Percentiles rank a stretch among this genome's conserved stretches.
phyloP scores from a whole-genome alignment of 2,329 filamentous ascomycete species.

The Epicoccum nigrum region DNA sequence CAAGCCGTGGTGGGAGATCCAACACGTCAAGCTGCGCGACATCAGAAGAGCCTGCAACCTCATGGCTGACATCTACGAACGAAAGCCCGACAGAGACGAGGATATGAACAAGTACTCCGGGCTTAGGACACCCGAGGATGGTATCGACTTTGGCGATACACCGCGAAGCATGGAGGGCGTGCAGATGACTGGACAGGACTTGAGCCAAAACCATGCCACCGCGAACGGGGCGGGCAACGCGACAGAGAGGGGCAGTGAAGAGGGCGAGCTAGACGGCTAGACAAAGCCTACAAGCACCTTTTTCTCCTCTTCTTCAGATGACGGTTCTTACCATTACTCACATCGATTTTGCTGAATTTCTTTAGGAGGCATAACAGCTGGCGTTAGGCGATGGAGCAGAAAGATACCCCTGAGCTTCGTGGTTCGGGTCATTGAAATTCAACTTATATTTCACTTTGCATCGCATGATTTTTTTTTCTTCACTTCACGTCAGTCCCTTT shows the following conservation, averaged over 20 bases:
- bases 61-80: slow-evolving; percentile 66
- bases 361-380: slow-evolving; percentile 6
- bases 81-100: slow-evolving; percentile 47
- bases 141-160: slow-evolving; percentile 42
- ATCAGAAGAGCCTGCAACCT: slow-evolving; percentile 76
- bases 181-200: slow-evolving; percentile 25
- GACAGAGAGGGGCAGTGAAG: slow-evolving; percentile 49
- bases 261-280: slow-evolving; percentile 55
- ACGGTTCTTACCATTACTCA: too few species aligned
- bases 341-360: slow-evolving; percentile 1
- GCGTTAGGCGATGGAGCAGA: slow-evolving; percentile 18
- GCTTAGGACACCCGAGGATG: slow-evolving; percentile 49
- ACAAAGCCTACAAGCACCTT: slow-evolving; percentile 6
- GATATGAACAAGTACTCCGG: slow-evolving; percentile 55
- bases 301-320: too few species aligned
- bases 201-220: slow-evolving; percentile 24
- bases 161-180: slow-evolving; percentile 36
- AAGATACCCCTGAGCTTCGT: slow-evolving; percentile 22
- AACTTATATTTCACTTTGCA: background rate
- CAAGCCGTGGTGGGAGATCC: slow-evolving; percentile 83
- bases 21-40: slow-evolving; percentile 73
- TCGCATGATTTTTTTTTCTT: background rate
- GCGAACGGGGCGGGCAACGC: slow-evolving; percentile 32
- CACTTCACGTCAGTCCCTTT: too few species aligned
- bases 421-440: slow-evolving; percentile 11